Conservation (phyloP, 2,329 filamentous ascomycete genomes). For the Leptographium wingfieldii region DNA sequence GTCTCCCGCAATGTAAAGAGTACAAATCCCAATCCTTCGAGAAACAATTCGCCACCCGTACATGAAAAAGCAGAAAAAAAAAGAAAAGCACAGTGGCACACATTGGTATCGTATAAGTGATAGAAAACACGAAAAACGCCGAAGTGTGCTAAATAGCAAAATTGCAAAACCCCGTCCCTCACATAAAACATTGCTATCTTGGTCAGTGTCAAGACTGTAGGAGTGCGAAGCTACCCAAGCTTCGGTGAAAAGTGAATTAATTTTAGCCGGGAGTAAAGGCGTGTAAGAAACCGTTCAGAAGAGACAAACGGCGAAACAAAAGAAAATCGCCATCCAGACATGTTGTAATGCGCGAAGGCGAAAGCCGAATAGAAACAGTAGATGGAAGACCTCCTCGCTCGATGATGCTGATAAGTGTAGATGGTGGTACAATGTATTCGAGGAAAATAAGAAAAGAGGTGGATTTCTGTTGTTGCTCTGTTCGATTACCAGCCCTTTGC, state of each 20-base stretch:
- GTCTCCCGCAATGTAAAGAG: constrained; percentile 1
- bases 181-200: background rate
- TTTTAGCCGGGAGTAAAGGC: background rate
- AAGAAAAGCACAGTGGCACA: background rate
- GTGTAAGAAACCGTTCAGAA: no score
- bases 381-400: background rate
- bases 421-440: constrained; percentile 1
- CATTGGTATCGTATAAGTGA: constrained; percentile 1
- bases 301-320: background rate
- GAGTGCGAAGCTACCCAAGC: background rate
- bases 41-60: background rate
- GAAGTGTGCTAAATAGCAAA: background rate
- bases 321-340: background rate
- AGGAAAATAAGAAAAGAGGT: background rate
- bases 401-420: background rate
- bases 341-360: background rate
- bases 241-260: background rate
- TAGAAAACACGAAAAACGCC: constrained; percentile 1
- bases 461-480: background rate
- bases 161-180: background rate
- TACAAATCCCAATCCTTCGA: background rate
- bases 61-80: background rate
- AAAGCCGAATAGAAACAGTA: background rate
- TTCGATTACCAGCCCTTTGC: constrained; percentile 65
- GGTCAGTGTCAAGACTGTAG: background rate